phyloP scores from a whole-genome alignment of 306 rosid genomes.

The Quercus cerris region DNA sequence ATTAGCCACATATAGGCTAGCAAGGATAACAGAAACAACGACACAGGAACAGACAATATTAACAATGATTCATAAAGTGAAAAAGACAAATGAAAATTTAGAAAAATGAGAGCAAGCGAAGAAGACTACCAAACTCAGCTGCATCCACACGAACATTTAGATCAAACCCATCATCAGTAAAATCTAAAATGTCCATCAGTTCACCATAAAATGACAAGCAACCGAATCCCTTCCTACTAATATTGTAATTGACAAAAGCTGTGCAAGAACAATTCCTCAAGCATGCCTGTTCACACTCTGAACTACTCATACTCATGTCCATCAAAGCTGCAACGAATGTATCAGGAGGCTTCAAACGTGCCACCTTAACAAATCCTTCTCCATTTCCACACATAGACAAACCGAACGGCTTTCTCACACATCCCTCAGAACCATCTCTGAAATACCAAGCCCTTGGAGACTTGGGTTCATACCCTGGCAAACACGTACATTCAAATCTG shows the following conservation, averaged over 20 bases:
- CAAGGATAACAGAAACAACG: not conserved
- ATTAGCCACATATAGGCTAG: not conserved
- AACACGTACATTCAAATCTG: not conserved
- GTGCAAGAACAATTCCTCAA: too few relatives aligned
- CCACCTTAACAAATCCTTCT: constrained; percentile 6
- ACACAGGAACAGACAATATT: not conserved
- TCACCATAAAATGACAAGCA: constrained; percentile 32
- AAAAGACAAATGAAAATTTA: not conserved
- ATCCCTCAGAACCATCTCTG: constrained; percentile 2
- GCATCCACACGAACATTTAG: constrained; percentile 22
- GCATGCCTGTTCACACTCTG: too few relatives aligned
- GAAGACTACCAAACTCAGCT: not conserved
- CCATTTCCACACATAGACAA: constrained; percentile 11
- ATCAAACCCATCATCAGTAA: constrained; percentile 14
- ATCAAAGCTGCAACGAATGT: not conserved
- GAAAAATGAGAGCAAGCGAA: not conserved
- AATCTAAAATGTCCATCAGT: constrained; percentile 19
- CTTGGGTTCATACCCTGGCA: constrained; percentile 15
- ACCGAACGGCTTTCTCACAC: constrained; percentile 1
- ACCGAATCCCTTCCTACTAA: not conserved
- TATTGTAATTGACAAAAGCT: not conserved
- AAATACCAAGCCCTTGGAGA: constrained; percentile 3
- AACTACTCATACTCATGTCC: too few relatives aligned
- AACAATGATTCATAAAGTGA: not conserved
- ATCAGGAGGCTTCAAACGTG: not conserved